Evolutionary conservation across 2,329 filamentous ascomycete species (phyloP).

Genomic region (Alternaria infectoria): DNA sequence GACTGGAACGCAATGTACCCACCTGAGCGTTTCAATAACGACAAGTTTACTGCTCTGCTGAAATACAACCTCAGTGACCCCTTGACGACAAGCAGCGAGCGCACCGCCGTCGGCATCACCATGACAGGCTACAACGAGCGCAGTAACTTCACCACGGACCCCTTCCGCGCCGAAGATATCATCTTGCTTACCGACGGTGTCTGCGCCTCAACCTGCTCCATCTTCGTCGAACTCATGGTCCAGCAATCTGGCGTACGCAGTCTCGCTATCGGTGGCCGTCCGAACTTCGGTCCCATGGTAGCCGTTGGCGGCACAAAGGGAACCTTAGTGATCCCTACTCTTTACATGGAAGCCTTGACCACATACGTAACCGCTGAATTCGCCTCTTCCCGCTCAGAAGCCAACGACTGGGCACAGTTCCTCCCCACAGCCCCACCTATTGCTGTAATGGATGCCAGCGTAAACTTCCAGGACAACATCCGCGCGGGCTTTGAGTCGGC

Average conservation of each 20-base stretch:
- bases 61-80: constrained; percentile 50
- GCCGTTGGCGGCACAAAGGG: constrained; percentile 55
- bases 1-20: constrained; percentile 49
- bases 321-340: constrained; percentile 40
- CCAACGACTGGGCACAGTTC: constrained; percentile 26
- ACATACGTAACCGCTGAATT: constrained; percentile 27
- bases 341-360: constrained; percentile 32
- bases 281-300: constrained; percentile 50
- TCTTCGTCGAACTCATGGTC: constrained; percentile 56
- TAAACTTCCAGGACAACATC: constrained; percentile 52
- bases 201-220: constrained; percentile 54
- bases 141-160: constrained; percentile 36
- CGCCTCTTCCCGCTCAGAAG: constrained; percentile 16
- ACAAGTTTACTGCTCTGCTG: constrained; percentile 48
- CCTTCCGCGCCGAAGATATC: constrained; percentile 49
- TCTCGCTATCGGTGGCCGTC: constrained; percentile 52
- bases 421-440: constrained; percentile 37
- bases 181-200: constrained; percentile 53
- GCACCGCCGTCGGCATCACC: constrained; percentile 33
- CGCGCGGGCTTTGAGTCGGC: constrained; percentile 37
- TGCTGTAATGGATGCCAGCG: constrained; percentile 24
- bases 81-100: constrained; percentile 38
- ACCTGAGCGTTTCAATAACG: constrained; percentile 39
- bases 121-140: constrained; percentile 39
- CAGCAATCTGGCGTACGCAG: constrained; percentile 52